Evolutionary conservation across 495 filamentous ascomycete species (phyloP).

Genomic region (Penicillium taxi): DNA sequence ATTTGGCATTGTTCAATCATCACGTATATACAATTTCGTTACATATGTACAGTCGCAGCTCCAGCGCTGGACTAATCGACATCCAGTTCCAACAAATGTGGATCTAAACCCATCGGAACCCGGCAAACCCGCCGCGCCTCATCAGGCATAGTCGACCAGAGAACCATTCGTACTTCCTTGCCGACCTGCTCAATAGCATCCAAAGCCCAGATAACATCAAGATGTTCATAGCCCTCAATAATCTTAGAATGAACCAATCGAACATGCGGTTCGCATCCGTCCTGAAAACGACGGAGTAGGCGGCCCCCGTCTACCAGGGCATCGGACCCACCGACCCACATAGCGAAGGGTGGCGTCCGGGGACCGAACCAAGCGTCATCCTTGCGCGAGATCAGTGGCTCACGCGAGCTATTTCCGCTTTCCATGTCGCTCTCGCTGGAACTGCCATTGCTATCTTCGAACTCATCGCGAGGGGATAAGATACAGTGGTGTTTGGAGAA

Average conservation of each 20-base stretch:
- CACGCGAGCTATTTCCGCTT: slow-evolving; percentile 13
- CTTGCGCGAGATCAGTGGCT: slow-evolving; percentile 23
- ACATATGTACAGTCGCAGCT: no score
- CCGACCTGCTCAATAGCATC: slow-evolving; percentile 80
- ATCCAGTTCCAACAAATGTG: not conserved
- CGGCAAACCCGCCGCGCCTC: slow-evolving; percentile 50
- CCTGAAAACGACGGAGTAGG: slow-evolving; percentile 65
- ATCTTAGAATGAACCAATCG: slow-evolving; percentile 71
- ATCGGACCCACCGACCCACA: slow-evolving; percentile 84
- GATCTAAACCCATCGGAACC: slow-evolving; percentile 32
- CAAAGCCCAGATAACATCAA: slow-evolving; percentile 96
- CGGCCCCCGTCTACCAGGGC: slow-evolving; percentile 73
- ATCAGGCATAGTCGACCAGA: slow-evolving; percentile 65
- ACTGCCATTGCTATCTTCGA: slow-evolving; percentile 32
- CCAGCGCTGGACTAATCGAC: no score
- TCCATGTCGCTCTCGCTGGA: slow-evolving; percentile 4
- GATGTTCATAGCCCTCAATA: slow-evolving; percentile 86
- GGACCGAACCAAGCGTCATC: slow-evolving; percentile 73
- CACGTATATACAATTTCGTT: no score
- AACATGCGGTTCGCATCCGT: slow-evolving; percentile 74
- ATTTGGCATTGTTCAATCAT: no score
- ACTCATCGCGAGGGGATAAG: slow-evolving; percentile 65
- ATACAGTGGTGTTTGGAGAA: slow-evolving; percentile 92
- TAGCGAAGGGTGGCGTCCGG: slow-evolving; percentile 71
- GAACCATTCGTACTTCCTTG: slow-evolving; percentile 67